phyloP scores from a whole-genome alignment of 306 rosid genomes.

The Hippophae rhamnoides region DNA sequence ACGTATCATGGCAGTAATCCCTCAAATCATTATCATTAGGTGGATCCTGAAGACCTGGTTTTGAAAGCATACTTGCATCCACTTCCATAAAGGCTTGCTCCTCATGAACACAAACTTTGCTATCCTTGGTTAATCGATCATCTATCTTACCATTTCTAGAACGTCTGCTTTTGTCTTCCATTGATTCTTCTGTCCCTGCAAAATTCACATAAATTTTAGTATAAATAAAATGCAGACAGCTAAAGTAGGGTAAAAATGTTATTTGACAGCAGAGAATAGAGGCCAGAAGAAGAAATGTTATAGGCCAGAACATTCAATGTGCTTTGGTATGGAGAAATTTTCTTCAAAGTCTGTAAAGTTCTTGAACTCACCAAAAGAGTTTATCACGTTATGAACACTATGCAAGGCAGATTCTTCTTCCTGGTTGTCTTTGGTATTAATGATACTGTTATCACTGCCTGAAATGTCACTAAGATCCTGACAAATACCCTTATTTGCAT shows the following conservation, averaged over 20 bases:
- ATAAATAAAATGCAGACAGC: neutral
- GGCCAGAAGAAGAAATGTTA: too few relatives aligned
- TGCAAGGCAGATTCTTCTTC: neutral
- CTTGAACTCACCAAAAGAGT: slow-evolving; percentile 3
- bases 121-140: slow-evolving; percentile 3
- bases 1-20: neutral
- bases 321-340: too few relatives aligned
- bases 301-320: too few relatives aligned
- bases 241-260: neutral
- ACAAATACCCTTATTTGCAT: neutral
- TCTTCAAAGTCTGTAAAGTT: neutral
- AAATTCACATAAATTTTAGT: slow-evolving; percentile 8
- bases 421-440: neutral
- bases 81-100: slow-evolving; percentile 7
- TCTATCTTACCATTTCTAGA: slow-evolving; percentile 1
- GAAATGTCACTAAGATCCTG: too few relatives aligned
- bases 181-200: slow-evolving; percentile 11
- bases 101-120: slow-evolving; percentile 3
- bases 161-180: neutral
- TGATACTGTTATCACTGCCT: neutral
- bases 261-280: too few relatives aligned
- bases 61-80: neutral
- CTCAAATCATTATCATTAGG: neutral
- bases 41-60: neutral
- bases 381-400: neutral